Conservation (phyloP, 2,329 filamentous ascomycete species). For the Epichloe sp. region DNA sequence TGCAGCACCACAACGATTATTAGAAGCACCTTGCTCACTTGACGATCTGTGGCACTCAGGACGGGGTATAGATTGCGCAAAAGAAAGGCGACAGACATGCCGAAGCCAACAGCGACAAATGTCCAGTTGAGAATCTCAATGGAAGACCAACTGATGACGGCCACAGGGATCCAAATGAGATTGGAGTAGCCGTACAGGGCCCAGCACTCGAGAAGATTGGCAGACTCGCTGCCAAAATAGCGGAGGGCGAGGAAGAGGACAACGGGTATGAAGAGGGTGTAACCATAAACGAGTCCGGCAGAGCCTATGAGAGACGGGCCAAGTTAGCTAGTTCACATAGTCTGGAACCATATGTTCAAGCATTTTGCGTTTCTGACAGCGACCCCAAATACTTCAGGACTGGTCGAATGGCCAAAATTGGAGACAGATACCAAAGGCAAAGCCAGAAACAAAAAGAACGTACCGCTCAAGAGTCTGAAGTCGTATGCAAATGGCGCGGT, state of each 20-base stretch:
- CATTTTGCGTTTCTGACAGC: background rate
- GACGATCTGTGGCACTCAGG: constrained; percentile 79
- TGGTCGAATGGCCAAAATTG: background rate
- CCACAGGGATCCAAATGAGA: constrained; percentile 92
- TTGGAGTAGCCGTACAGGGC: constrained; percentile 94
- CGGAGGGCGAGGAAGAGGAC: constrained; percentile 76
- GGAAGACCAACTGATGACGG: constrained; percentile 80
- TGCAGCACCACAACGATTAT: constrained; percentile 76
- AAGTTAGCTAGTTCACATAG: constrained; percentile 1
- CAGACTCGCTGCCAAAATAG: constrained; percentile 90
- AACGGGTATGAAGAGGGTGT: constrained; percentile 77
- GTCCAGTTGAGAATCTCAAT: constrained; percentile 82
- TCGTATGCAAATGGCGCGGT: constrained; percentile 76
- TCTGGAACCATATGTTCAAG: background rate
- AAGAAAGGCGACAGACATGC: constrained; percentile 68
- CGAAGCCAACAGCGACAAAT: constrained; percentile 80
- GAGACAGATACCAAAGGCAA: background rate
- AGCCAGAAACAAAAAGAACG: constrained; percentile 11
- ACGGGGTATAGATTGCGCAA: constrained; percentile 83
- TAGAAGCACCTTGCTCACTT: constrained; percentile 79
- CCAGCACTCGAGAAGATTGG: constrained; percentile 90
- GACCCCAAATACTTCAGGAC: background rate
- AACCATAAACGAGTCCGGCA: constrained; percentile 88
- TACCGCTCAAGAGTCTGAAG: constrained; percentile 76
- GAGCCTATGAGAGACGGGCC: constrained; percentile 39